phyloP scores from a whole-genome alignment of 768 basidiomycete species.

The Piloderma croceum region DNA sequence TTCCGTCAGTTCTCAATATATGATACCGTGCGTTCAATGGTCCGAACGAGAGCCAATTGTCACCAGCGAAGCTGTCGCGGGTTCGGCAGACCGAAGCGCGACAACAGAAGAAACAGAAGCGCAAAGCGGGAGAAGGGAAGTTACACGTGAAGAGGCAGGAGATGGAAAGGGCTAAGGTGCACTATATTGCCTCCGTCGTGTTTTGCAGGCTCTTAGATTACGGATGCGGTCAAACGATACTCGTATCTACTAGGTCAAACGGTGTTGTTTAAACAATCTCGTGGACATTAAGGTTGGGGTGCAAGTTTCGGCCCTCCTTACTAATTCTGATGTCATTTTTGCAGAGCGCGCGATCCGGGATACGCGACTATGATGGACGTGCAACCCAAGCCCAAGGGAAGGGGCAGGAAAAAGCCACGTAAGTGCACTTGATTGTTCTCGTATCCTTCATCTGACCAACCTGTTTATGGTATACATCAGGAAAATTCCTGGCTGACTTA shows the following conservation, averaged over 20 bases:
- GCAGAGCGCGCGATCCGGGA: slow-evolving; percentile 85
- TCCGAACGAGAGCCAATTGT: too few species aligned
- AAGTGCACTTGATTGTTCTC: slow-evolving; percentile 23
- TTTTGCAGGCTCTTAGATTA: slow-evolving; percentile 44
- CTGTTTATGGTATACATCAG: slow-evolving; percentile 47
- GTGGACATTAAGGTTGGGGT: slow-evolving; percentile 87
- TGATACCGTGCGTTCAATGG: too few species aligned
- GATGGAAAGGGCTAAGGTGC: slow-evolving; percentile 66
- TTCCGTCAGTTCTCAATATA: too few species aligned
- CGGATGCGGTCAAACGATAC: slow-evolving; percentile 94
- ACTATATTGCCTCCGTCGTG: neutral
- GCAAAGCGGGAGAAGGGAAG: slow-evolving; percentile 65
- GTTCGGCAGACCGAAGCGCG: slow-evolving; percentile 34
- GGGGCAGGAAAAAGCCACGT: slow-evolving; percentile 81
- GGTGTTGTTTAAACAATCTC: slow-evolving; percentile 96
- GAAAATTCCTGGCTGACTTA: too few species aligned
- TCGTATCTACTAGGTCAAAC: slow-evolving; percentile 98
- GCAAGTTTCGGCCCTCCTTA: neutral
- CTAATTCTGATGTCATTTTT: slow-evolving; percentile 1
- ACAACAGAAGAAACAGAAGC: slow-evolving; percentile 43
- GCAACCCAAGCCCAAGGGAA: slow-evolving; percentile 79
- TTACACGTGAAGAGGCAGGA: slow-evolving; percentile 77
- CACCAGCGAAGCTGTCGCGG: too few species aligned
- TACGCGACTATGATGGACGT: slow-evolving; percentile 87
- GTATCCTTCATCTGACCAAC: slow-evolving; percentile 3